These are phyloP conservation scores for Hypoxylon sp. DNA, from an alignment of 2,329 filamentous ascomycete genomes.

Conservation along the genomic window DNA sequence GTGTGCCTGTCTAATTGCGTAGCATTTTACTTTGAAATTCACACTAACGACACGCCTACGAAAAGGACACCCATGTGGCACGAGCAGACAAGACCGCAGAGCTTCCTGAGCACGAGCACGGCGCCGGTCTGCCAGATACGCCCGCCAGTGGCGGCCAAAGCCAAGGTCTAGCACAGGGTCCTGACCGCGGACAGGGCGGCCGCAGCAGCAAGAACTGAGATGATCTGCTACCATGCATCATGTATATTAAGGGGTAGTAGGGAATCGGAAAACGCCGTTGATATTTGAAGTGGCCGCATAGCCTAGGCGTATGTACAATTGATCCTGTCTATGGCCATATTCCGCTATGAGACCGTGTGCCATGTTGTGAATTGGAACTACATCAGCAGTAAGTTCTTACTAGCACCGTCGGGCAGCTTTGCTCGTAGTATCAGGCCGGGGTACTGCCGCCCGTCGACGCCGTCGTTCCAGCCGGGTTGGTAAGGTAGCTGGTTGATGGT, in stretches of 20 bases:
- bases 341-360: too few species aligned
- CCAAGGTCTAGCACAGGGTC: constrained; percentile 52
- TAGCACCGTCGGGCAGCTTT: constrained; percentile 51
- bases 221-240: too few species aligned
- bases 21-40: too few species aligned
- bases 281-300: too few species aligned
- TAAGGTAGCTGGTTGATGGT: constrained; percentile 59
- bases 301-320: too few species aligned
- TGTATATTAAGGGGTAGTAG: neutral
- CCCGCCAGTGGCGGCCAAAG: constrained; percentile 55
- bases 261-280: neutral
- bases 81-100: constrained; percentile 60
- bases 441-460: constrained; percentile 50
- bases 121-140: constrained; percentile 50
- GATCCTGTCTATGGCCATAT: neutral
- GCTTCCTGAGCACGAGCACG: constrained; percentile 56
- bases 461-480: constrained; percentile 57
- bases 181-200: constrained; percentile 53
- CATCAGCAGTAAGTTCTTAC: constrained; percentile 46
- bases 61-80: constrained; percentile 47
- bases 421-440: constrained; percentile 55
- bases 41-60: constrained; percentile 1
- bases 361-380: too few species aligned
- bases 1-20: too few species aligned
- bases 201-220: constrained; percentile 9